These are phyloP conservation scores for Scortechinia acanthostroma DNA, from an alignment of 2,329 filamentous ascomycete species.

Conservation along the genomic window DNA sequence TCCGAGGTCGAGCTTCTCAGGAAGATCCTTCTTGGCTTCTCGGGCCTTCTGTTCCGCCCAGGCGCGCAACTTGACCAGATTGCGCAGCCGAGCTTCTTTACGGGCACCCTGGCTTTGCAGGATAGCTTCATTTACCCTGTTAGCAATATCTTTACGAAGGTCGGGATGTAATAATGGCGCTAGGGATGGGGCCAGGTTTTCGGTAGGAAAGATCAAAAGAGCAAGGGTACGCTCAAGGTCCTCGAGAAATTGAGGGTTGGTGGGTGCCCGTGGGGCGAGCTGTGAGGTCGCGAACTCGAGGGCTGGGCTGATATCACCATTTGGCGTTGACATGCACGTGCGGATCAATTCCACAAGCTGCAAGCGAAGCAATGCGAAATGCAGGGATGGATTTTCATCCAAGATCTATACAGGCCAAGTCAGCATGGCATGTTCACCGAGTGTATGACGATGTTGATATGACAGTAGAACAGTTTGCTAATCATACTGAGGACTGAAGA, in stretches of 20 bases:
- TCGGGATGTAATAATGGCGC: constrained; percentile 50
- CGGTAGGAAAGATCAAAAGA: constrained; percentile 55
- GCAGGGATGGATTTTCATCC: constrained; percentile 52
- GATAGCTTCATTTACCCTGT: constrained; percentile 58
- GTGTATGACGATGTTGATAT: neutral
- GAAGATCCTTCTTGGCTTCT: neutral
- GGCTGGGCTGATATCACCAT: constrained; percentile 52
- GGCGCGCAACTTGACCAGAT: constrained; percentile 48
- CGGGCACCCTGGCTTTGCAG: constrained; percentile 48
- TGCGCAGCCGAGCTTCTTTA: constrained; percentile 52
- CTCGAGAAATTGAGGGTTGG: constrained; percentile 53
- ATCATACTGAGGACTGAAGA: constrained; percentile 74
- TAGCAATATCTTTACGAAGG: constrained; percentile 53
- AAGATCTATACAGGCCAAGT: constrained; percentile 39
- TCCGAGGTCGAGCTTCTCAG: neutral
- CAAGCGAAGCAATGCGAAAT: constrained; percentile 59
- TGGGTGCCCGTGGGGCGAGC: constrained; percentile 57
- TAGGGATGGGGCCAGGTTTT: constrained; percentile 49
- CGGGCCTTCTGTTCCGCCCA: constrained; percentile 47
- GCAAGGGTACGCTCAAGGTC: constrained; percentile 63
- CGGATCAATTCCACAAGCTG: constrained; percentile 65
- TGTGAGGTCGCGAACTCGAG: constrained; percentile 59
- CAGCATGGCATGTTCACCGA: neutral
- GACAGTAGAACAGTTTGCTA: constrained; percentile 13
- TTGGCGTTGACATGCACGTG: constrained; percentile 38